Conservation (phyloP, 2,329 filamentous ascomycete species). For the Elsinoe fawcettii region DNA sequence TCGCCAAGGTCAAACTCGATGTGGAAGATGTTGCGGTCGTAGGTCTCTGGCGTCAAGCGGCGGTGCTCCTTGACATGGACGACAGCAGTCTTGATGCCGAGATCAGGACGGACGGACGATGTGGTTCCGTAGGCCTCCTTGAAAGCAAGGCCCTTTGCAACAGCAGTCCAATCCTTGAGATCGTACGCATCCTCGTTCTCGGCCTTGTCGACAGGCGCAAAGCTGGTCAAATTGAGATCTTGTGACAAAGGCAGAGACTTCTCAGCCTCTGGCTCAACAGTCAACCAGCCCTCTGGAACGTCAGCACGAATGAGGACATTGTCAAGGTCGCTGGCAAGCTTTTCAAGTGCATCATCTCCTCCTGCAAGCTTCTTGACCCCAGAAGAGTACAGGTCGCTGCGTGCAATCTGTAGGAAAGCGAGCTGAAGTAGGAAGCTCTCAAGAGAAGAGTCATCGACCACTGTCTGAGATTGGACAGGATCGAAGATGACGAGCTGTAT, state of each 20-base stretch:
- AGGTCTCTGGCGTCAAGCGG: constrained; percentile 75
- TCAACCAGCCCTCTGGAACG: constrained; percentile 72
- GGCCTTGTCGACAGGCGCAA: constrained; percentile 68
- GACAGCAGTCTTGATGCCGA: constrained; percentile 75
- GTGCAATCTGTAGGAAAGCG: constrained; percentile 72
- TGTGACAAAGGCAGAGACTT: constrained; percentile 49
- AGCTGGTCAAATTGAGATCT: constrained; percentile 70
- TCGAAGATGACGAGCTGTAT: constrained; percentile 71
- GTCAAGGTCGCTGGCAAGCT: constrained; percentile 52
- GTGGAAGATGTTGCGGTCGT: constrained; percentile 99
- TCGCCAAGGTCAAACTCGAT: constrained; percentile 94
- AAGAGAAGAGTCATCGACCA: constrained; percentile 55
- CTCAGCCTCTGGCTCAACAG: constrained; percentile 53
- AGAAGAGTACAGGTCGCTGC: constrained; percentile 55
- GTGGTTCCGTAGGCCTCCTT: constrained; percentile 85
- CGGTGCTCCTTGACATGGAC: constrained; percentile 94
- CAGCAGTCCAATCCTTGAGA: constrained; percentile 71
- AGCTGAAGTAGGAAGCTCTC: constrained; percentile 67
- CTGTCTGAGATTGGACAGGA: constrained; percentile 56
- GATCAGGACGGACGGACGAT: constrained; percentile 70
- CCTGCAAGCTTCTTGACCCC: constrained; percentile 61
- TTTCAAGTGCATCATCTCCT: constrained; percentile 55
- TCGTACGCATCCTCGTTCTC: constrained; percentile 60
- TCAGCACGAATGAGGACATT: constrained; percentile 65
- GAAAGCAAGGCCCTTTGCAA: constrained; percentile 82